Evolutionary conservation across 1,284 basidiomycete species (phyloP).

Genomic region (Ganoderma resinaceum): DNA sequence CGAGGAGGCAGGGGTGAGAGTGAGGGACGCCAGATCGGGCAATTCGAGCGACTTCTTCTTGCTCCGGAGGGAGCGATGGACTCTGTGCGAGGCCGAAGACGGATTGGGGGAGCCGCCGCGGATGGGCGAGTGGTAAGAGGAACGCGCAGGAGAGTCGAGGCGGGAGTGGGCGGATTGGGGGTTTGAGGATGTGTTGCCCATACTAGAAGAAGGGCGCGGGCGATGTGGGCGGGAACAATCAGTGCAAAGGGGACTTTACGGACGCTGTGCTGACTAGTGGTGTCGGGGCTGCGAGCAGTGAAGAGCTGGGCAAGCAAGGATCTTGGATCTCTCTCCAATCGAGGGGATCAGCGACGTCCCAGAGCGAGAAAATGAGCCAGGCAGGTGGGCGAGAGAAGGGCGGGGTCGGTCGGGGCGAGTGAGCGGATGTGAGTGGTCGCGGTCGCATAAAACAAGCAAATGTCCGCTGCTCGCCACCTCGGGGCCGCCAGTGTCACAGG

Average conservation of each 20-base stretch:
- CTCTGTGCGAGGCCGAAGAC: slow-evolving; percentile 35
- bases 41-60: slow-evolving; percentile 81
- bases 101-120: slow-evolving; percentile 39
- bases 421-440: slow-evolving; percentile 3
- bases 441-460: slow-evolving; percentile 19
- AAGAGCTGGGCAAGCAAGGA: slow-evolving; percentile 10
- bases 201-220: slow-evolving; percentile 35
- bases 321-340: slow-evolving; percentile 19
- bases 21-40: slow-evolving; percentile 74
- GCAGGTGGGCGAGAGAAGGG: slow-evolving; percentile 12
- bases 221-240: slow-evolving; percentile 19
- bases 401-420: slow-evolving; percentile 4
- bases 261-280: slow-evolving; percentile 4
- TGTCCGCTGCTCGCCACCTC: slow-evolving; percentile 18
- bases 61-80: slow-evolving; percentile 60
- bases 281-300: slow-evolving; percentile 1
- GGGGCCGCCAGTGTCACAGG: slow-evolving; percentile 13
- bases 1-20: slow-evolving; percentile 55
- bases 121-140: slow-evolving; percentile 34
- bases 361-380: not conserved
- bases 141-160: slow-evolving; percentile 31
- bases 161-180: slow-evolving; percentile 32
- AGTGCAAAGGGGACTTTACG: slow-evolving; percentile 10
- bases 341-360: slow-evolving; percentile 28
- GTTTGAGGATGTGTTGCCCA: slow-evolving; percentile 45